phyloP scores from a whole-genome alignment of 2,329 filamentous ascomycete species.

The Harringtonia lauricola region DNA sequence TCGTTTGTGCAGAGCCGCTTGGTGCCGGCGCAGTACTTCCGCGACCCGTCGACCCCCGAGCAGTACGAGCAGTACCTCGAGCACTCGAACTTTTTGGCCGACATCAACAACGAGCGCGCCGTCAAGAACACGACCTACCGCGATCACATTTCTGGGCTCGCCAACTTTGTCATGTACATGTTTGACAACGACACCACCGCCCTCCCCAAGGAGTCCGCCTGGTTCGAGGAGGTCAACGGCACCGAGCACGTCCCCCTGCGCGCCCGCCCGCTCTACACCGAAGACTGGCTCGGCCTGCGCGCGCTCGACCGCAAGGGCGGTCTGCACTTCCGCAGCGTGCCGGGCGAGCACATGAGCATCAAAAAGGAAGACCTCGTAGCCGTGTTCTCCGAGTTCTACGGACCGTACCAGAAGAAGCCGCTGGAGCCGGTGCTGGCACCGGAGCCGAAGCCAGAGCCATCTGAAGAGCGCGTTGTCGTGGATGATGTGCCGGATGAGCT shows the following conservation, averaged over 20 bases:
- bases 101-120: slow-evolving; percentile 85
- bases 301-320: slow-evolving; percentile 67
- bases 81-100: slow-evolving; percentile 78
- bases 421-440: too few relatives aligned
- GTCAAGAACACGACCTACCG: slow-evolving; percentile 57
- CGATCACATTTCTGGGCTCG: slow-evolving; percentile 55
- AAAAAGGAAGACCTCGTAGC: slow-evolving; percentile 52
- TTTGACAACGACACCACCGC: slow-evolving; percentile 81
- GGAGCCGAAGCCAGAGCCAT: neutral
- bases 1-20: slow-evolving; percentile 65
- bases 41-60: slow-evolving; percentile 51
- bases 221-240: slow-evolving; percentile 79
- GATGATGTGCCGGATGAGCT: slow-evolving; percentile 1
- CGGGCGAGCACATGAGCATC: slow-evolving; percentile 78
- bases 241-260: slow-evolving; percentile 57
- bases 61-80: slow-evolving; percentile 65
- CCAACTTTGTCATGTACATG: slow-evolving; percentile 78
- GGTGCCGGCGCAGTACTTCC: slow-evolving; percentile 92
- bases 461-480: neutral
- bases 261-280: slow-evolving; percentile 63
- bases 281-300: slow-evolving; percentile 89
- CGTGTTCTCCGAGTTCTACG: slow-evolving; percentile 58
- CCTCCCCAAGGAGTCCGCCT: slow-evolving; percentile 79
- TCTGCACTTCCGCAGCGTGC: slow-evolving; percentile 60
- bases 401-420: slow-evolving; percentile 33